Evolutionary conservation across 345 rosid genomes (phyloP), one percentile per base, ranked within the genome.

Genomic region (Euphorbia peplus): DNA sequence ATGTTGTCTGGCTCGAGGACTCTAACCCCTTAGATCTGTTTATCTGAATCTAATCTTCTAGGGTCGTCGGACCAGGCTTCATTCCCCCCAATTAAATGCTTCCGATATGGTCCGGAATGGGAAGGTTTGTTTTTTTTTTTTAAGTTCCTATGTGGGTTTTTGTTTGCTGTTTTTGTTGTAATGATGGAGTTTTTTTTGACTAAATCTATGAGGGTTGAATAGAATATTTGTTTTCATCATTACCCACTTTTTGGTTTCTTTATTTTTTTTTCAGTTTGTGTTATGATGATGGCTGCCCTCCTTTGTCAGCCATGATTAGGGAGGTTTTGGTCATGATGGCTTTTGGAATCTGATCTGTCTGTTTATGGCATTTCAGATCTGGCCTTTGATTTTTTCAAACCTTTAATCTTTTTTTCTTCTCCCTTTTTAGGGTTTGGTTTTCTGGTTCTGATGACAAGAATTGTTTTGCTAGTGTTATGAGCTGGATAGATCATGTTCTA

Each of bases 61-160:
- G 96, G 16, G 90, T 83, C 85, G 83, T 90, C 95, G 96, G 96
- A 90, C 96, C 96, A 90, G 96, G 96, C 96, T 90, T 90, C 95
- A 88, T 90, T 87, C 97, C 95, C 92, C 95, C 89, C 91, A 90
- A 88, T 83, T 80, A 57, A n/a, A 73, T 78, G 84, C 85, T 85
- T 80, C 83, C 82, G 8, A 69, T 58, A n/a, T n/a, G n/a, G n/a
- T n/a, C 26, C 67, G 35, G 14, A 1, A 42, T 24, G 72, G 57
- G n/a, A 73, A 75, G 81, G 86, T 80, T 81, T 81, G 80, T 16
- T 63, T 60, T 69, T 65, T 44, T 16, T 11, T n/a, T 15, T 44
- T 4, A 28, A 13, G 67, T 53, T 51, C 15, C 12, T n/a, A 21
- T 60, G 60, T 28, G 48, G 35, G 30, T 51, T 50, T 29, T 2